Evolutionary conservation across 306 rosid genomes (phyloP), one percentile per base, ranked within the genome.

Genomic region (Malus fusca): DNA sequence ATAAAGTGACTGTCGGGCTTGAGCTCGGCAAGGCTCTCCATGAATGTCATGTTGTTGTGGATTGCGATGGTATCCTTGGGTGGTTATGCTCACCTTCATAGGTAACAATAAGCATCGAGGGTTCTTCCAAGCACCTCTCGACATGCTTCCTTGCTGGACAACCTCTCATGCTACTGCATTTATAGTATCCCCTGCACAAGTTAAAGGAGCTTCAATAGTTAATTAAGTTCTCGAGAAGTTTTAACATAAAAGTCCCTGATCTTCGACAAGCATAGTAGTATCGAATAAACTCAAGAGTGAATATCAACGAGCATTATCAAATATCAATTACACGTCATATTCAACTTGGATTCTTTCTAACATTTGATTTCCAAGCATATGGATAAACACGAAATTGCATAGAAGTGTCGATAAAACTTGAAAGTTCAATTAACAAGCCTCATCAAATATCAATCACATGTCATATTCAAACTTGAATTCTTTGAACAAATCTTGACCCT

Each of bases 141-240:
- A 96, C 99, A 62, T 96, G 99, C 85, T 96, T 96, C 86, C 99
- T 96, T 18, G 99, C 99, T 22, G 99, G 99, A 76, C 99, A 96
- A 31, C 99, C 99, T 85, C 99, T 89, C 98, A 96, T 96, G 92
- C 99, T 96, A 88, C 99, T 96, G 81, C 99, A 96, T 82, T 96
- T 96, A 60, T 96, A 96, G 85, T 96, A 96, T 72, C 99, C 99
- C 96, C 99, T 96, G 85, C 80, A 87, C 66, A 81, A 56, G 74
- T 52, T 66, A 15, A 69, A 37, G 28, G 23, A 17, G 63, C 73
- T 53, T 72, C 81, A 42, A 28, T 61, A 12, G 63, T 75, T 73
- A 26, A 73, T 42, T 18, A 26, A 42, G 51, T 73, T 59, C 17
- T 37, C 1, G 5, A n/a, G 33, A 74, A 61, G 25, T 74, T 74